Evolutionary conservation across 2,329 filamentous ascomycete genomes (phyloP).

Genomic region (Cladosporium cucumerinum): DNA sequence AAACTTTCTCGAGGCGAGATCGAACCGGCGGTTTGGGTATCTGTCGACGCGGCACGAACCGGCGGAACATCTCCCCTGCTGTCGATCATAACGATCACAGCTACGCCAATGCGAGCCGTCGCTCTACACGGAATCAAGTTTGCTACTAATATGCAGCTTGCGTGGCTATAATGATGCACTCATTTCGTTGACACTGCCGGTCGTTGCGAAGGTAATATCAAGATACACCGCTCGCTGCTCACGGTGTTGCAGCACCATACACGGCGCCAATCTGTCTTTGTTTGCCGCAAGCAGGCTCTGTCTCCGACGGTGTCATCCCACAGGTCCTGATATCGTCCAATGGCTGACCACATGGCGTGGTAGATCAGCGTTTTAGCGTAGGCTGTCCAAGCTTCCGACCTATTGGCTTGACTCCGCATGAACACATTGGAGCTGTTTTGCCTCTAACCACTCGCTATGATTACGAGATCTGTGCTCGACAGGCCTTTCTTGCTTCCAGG

Average conservation of each 20-base stretch:
- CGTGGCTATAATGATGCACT: conserved; percentile 2
- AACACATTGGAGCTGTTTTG: background rate
- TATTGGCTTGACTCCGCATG: conserved; percentile 6
- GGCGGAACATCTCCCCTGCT: conserved; percentile 1
- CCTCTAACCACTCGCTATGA: background rate
- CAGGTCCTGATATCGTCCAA: background rate
- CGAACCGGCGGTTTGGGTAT: background rate
- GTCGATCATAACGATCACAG: conserved; percentile 1
- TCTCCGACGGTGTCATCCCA: background rate
- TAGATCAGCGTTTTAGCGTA: background rate
- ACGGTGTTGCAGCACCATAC: background rate
- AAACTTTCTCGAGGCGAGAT: background rate
- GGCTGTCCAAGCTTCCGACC: background rate
- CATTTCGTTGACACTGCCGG: background rate
- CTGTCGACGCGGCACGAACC: background rate
- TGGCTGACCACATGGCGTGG: background rate
- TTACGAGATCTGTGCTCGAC: background rate
- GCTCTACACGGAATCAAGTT: background rate
- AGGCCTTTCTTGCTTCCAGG: background rate
- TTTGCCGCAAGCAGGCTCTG: background rate
- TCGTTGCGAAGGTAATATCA: background rate
- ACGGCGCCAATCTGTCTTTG: background rate
- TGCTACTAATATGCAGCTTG: conserved; percentile 7
- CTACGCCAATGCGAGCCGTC: background rate
- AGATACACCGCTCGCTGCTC: background rate